Conservation (phyloP, 2,329 filamentous ascomycete genomes). For the Aureobasidium sp. region DNA sequence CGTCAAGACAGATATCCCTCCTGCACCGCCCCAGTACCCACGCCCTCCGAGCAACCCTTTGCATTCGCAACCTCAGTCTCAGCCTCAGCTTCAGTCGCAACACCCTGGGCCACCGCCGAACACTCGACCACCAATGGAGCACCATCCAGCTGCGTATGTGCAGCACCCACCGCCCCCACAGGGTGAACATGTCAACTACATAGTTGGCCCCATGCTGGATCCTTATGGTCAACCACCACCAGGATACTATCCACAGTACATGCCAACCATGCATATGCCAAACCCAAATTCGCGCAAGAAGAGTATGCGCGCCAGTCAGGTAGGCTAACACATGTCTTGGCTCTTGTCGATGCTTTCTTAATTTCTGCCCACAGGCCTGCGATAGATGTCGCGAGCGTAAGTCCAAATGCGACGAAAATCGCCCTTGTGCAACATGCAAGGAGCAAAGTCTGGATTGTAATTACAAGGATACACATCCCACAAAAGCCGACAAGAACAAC, state of each 20-base stretch:
- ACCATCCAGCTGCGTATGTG: neutral
- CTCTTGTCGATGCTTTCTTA: constrained; percentile 8
- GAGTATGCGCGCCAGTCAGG: constrained; percentile 14
- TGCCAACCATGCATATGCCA: constrained; percentile 5
- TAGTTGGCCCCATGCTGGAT: constrained; percentile 15
- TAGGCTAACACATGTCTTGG: constrained; percentile 8
- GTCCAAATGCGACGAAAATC: constrained; percentile 83
- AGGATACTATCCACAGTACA: constrained; percentile 4
- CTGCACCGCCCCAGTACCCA: constrained; percentile 17
- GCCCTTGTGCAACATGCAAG: constrained; percentile 75
- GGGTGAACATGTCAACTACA: constrained; percentile 3
- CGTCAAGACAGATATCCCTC: constrained; percentile 18
- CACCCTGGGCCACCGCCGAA: constrained; percentile 3
- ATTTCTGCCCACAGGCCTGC: constrained; percentile 56
- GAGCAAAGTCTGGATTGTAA: constrained; percentile 78
- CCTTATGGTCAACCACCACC: constrained; percentile 24
- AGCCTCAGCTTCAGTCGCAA: neutral
- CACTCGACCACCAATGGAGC: constrained; percentile 14
- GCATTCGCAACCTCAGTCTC: neutral
- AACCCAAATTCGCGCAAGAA: constrained; percentile 11
- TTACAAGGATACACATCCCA: constrained; percentile 83
- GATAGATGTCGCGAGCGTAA: constrained; percentile 81
- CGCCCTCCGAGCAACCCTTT: constrained; percentile 14
- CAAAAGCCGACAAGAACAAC: constrained; percentile 42
- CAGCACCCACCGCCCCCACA: neutral